Conservation (phyloP, 2,329 filamentous ascomycete genomes). For the Scleromitrula shiraiana region DNA sequence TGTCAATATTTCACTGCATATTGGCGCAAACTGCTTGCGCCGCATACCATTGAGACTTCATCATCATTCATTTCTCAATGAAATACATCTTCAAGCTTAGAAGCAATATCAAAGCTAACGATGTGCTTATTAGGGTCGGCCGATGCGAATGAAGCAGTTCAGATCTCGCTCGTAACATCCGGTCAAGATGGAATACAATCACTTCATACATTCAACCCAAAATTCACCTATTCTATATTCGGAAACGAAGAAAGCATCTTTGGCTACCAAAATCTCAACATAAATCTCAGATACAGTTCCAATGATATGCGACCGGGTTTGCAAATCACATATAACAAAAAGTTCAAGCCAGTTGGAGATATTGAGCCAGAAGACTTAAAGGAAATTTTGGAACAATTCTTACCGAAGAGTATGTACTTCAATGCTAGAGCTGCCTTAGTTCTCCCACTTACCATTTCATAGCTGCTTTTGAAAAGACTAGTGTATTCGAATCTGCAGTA, state of each 20-base stretch:
- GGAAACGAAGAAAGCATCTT: constrained; percentile 89
- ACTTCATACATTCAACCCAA: constrained; percentile 67
- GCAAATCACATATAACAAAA: constrained; percentile 61
- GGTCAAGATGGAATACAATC: constrained; percentile 44
- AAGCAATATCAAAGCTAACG: constrained; percentile 3
- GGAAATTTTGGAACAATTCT: constrained; percentile 44
- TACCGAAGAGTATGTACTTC: constrained; percentile 53
- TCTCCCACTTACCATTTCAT: constrained; percentile 3
- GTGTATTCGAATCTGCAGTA: constrained; percentile 55
- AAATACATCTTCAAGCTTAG: not conserved
- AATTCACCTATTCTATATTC: constrained; percentile 87
- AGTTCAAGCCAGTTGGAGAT: constrained; percentile 61
- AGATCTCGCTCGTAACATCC: constrained; percentile 50
- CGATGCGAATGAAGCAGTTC: constrained; percentile 44
- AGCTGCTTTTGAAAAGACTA: constrained; percentile 60
- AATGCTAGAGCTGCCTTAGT: not conserved
- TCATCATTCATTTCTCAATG: not conserved
- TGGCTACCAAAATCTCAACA: constrained; percentile 74
- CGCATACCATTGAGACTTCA: not conserved
- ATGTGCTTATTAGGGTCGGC: constrained; percentile 21
- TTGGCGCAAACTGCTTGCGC: not conserved
- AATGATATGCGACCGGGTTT: constrained; percentile 73
- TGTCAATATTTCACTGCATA: not conserved
- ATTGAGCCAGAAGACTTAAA: constrained; percentile 62
- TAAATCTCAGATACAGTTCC: constrained; percentile 60